Conservation (phyloP, 148 eudicot species). For the Tetragonia tetragonoides region DNA sequence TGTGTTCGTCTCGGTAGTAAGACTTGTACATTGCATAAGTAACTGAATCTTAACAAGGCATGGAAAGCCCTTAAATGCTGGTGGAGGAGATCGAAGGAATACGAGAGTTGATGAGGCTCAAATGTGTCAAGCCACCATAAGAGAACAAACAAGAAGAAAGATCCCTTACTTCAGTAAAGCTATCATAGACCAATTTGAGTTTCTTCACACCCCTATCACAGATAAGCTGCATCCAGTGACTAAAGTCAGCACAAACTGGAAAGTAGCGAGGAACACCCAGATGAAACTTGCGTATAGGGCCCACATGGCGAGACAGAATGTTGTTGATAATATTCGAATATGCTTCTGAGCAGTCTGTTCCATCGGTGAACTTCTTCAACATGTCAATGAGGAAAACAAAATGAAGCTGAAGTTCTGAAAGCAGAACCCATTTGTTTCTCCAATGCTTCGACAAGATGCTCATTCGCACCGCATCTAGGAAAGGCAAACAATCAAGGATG, state of each 20-base stretch:
- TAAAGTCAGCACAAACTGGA: neutral
- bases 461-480: neutral
- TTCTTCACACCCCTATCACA: neutral
- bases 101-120: neutral
- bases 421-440: neutral
- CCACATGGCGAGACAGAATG: neutral
- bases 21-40: neutral
- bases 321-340: neutral
- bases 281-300: neutral
- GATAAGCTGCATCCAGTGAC: neutral
- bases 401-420: neutral
- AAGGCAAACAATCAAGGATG: neutral
- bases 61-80: constrained; percentile 2
- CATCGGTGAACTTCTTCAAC: neutral
- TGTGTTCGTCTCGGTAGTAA: neutral
- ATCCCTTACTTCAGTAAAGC: neutral
- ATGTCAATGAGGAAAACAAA: neutral
- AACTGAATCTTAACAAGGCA: neutral
- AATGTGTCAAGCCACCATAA: neutral
- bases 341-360: neutral
- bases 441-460: neutral
- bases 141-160: neutral
- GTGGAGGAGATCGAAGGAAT: neutral
- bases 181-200: neutral
- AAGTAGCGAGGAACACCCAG: neutral